Evolutionary conservation across 306 rosid genomes (phyloP).

Genomic region (Astragalus glycyphyllos): DNA sequence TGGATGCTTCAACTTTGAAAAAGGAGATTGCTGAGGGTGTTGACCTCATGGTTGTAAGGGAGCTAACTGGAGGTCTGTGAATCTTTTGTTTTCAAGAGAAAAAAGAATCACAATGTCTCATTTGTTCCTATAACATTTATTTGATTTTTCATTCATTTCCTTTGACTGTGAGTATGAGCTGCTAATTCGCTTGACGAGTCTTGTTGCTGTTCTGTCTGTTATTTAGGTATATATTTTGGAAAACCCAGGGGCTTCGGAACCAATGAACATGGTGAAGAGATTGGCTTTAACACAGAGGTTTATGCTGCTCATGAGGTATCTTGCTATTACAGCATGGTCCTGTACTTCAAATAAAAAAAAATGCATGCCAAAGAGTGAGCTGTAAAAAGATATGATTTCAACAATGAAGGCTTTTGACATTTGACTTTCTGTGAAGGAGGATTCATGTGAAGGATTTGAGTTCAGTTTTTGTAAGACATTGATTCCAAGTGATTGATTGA

Average conservation of each 20-base stretch:
- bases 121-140: not conserved
- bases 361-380: constrained; percentile 19
- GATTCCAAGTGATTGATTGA: constrained; percentile 19
- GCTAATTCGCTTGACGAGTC: not conserved
- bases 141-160: not conserved
- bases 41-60: constrained; percentile 93
- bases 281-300: constrained; percentile 87
- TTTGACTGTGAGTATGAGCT: not conserved
- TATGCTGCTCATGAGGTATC: constrained; percentile 76
- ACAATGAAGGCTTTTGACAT: constrained; percentile 19
- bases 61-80: constrained; percentile 88
- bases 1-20: constrained; percentile 93
- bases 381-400: constrained; percentile 9
- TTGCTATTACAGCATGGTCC: constrained; percentile 23
- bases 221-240: constrained; percentile 88
- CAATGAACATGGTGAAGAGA: constrained; percentile 76
- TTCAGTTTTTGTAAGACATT: not conserved
- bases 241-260: constrained; percentile 82
- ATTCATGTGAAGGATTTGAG: constrained; percentile 26
- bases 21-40: constrained; percentile 88
- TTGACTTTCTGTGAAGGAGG: constrained; percentile 27
- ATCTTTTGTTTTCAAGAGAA: not conserved
- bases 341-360: constrained; percentile 1
- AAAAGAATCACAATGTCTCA: not conserved
- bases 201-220: constrained; percentile 35